Evolutionary conservation across 1,139 yeast genomes (phyloP).

Genomic region (Taphrina communis): DNA sequence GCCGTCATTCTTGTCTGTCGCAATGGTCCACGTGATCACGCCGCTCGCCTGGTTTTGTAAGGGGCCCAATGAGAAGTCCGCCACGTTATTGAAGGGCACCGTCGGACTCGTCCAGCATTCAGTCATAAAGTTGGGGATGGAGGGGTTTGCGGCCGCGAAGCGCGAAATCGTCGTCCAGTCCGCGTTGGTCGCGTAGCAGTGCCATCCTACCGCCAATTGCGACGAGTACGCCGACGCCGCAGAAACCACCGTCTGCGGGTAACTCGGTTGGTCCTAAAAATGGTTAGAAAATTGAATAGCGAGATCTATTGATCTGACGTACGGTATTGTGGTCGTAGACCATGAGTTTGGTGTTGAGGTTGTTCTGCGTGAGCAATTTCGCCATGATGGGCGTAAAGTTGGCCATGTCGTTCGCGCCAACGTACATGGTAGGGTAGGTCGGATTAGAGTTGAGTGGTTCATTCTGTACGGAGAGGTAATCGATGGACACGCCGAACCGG

Average conservation of each 20-base stretch:
- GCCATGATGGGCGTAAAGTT: conserved; percentile 6
- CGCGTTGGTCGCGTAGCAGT: conserved; percentile 9
- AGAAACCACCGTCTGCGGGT: conserved; percentile 9
- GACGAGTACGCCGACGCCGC: conserved; percentile 5
- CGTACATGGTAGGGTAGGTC: conserved; percentile 14
- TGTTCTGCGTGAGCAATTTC: background rate
- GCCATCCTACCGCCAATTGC: conserved; percentile 11
- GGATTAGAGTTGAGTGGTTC: conserved; percentile 10
- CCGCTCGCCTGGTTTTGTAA: conserved; percentile 8
- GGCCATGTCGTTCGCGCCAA: conserved; percentile 3
- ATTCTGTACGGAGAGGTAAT: conserved; percentile 10
- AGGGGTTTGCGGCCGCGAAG: conserved; percentile 7
- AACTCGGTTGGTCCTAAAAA: conserved; percentile 7
- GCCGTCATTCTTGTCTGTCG: conserved; percentile 1
- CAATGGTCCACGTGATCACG: conserved; percentile 12
- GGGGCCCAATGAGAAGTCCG: conserved; percentile 8
- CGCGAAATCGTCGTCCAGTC: conserved; percentile 4
- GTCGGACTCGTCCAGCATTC: conserved; percentile 23
- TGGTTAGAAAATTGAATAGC: too few species aligned
- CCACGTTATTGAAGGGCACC: background rate
- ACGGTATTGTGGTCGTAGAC: conserved; percentile 17
- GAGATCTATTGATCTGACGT: background rate
- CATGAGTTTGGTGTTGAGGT: conserved; percentile 1
- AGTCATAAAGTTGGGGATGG: conserved; percentile 6
- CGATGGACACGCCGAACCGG: conserved; percentile 2